Base-by-base conservation (phyloP, 164 flowering plant species). In the Vitis riparia region DNA sequence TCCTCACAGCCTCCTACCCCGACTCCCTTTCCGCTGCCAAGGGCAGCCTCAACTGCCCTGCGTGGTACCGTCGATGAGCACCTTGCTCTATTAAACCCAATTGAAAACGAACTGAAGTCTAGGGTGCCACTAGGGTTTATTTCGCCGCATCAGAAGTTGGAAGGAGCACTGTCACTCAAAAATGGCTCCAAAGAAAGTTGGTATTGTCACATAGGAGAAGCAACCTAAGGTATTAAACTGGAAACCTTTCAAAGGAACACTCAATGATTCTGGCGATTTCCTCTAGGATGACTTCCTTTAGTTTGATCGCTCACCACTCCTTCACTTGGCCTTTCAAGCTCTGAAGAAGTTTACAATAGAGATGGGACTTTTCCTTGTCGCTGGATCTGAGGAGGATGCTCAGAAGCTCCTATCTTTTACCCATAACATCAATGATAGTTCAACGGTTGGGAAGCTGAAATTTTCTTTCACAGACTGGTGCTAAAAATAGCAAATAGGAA, bases 321-420 rank as follows among this genome's bases (percentile, higher is more conserved):
- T 23, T 94, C 90, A 79, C 69, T 90, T 72, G 94, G 17, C 94
- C 68, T 92, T 92, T 69, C 96, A 86, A 79, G 90, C 93, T n/a
- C 75, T 92, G 66, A 93, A 92, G 75, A 84, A 77, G 75, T 89
- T 89, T 69, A 37, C 78, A 2, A 74, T 75, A 44, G 89, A 85
- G 68, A 27, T 82, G 72, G 89, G 91, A 14, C 82, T 89, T 15
- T 87, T 81, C 62, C 98, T 96, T 62, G 86, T 84, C 74, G 87
- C 94, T 80, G 96, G 96, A 8, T 86, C 88, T 7, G 91, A 88
- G 75, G 91, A 86, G 71, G 94, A 92, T 85, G 94, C 96, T 71
- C 83, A 81, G 76, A 89, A 83, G 74, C 82, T 91, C 65, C 75
- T 89, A 50, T 80, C 80, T 53, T 17, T 84, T 16, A 85, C 85